These are phyloP conservation scores for Melaleuca quinquenervia DNA, from an alignment of 345 rosid species.

Conservation along the genomic window DNA sequence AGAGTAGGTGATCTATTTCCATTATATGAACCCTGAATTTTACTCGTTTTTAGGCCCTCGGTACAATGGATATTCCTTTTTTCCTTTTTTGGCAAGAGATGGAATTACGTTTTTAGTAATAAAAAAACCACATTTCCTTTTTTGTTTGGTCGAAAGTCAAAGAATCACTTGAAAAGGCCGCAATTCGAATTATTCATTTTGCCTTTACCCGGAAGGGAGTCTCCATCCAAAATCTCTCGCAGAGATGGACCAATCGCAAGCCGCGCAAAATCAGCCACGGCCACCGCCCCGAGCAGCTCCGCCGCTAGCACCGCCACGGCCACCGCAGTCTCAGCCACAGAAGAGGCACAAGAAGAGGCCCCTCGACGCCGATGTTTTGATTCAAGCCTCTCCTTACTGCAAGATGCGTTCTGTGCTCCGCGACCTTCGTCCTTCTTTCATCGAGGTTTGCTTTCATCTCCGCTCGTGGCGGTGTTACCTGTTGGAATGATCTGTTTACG, in stretches of 20 bases:
- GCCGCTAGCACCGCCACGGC: neutral
- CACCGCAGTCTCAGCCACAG: neutral
- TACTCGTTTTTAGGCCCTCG: neutral
- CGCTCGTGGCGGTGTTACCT: neutral
- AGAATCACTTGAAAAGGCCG: neutral
- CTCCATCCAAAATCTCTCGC: neutral
- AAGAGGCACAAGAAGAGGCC: conserved; percentile 12
- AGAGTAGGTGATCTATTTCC: no score
- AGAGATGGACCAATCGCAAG: neutral
- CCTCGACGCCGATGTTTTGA: conserved; percentile 18
- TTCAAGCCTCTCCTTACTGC: conserved; percentile 31
- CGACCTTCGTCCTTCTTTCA: conserved; percentile 52
- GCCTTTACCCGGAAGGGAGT: neutral
- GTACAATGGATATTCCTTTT: neutral
- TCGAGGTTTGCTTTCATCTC: conserved; percentile 27
- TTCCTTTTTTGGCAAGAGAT: neutral
- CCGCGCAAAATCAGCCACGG: neutral
- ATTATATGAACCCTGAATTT: no score
- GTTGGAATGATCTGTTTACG: neutral
- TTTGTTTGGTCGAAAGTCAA: no score
- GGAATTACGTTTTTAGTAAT: no score
- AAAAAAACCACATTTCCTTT: neutral
- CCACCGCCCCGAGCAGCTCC: neutral
- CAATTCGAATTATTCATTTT: neutral
- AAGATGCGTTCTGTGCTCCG: conserved; percentile 48